Evolutionary conservation across 139 green algal genomes (phyloP), one percentile per base, ranked within the genome.

Genomic region (Nannochloris sp.): DNA sequence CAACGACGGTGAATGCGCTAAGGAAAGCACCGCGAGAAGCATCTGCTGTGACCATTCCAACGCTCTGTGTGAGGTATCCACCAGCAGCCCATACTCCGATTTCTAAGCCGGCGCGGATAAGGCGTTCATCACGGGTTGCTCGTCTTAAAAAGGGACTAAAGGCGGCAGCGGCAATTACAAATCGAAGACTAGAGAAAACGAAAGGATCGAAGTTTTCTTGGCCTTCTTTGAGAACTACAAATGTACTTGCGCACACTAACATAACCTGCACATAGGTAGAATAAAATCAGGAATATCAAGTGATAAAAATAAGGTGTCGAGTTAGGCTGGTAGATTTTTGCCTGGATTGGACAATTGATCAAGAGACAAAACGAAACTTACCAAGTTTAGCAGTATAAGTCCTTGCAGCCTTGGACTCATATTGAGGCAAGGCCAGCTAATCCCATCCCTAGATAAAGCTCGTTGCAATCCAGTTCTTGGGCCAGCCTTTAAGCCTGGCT

Each of bases 1-100:
- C 71, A 42, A 95, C 76, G 3, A 95, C 86, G 9, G 88, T 95
- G 67, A 95, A 86, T 8, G 85, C 83, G 30, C 62, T 82, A 6
- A 95, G 75, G 42, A 95, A 89, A 42, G 70, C 80, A 12, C 75
- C 85, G 3, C 83, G 61, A 0, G 77, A 84, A 0, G 88, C 87
- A 23, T 92, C 82, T 2, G 80, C 82, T 23, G 76, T 78, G 4
- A 83, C 29, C n/a, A 95, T 67, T 2, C 74, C 87, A 6, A 87
- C 44, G 35, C 75, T 66, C 46, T 95, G 88, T 12, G 76, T 81
- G 1, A 79, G 47, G 54, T 90, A 85, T 10, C 75, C 75, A 66
- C 54, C 65, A 10, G 73, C 76, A 5, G 64, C 69, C 68, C 68
- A 83, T 19, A 70, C 8, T 10, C 76, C 76, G 12, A 83, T 58